Evolutionary conservation across 2,329 filamentous ascomycete genomes (phyloP).

Genomic region (Colletotrichum paranaense): DNA sequence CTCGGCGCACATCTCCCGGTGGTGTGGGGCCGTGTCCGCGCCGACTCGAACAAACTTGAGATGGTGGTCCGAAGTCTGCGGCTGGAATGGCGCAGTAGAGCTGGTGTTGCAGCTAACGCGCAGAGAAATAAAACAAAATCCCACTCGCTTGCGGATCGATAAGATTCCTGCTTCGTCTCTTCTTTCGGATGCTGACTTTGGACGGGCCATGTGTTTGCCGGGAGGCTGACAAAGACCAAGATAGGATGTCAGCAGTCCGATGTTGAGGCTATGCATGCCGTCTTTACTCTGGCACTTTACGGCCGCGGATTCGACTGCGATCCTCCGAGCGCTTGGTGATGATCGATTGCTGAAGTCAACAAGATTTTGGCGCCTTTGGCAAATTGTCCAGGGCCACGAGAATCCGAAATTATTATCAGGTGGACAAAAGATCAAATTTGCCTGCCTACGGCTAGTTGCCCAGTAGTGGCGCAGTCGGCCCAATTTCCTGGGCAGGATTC

Average conservation of each 20-base stretch:
- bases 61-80: slow-evolving; percentile 13
- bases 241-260: slow-evolving; percentile 6
- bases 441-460: slow-evolving; percentile 12
- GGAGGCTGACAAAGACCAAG: not conserved
- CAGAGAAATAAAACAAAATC: not conserved
- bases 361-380: not conserved
- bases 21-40: slow-evolving; percentile 20
- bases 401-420: not conserved
- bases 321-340: not conserved
- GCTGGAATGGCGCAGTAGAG: slow-evolving; percentile 12
- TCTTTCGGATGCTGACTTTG: slow-evolving; percentile 19
- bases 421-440: not conserved
- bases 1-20: not conserved
- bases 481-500: slow-evolving; percentile 5
- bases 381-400: not conserved
- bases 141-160: not conserved
- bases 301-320: not conserved
- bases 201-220: not conserved
- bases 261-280: not conserved
- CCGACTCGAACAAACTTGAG: not conserved
- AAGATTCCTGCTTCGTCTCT: not conserved
- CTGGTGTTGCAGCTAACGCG: not conserved
- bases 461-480: slow-evolving; percentile 6
- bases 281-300: not conserved
- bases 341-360: not conserved